A percentile compares a stretch with the other conserved stretches of the same genome.
Conservation (phyloP, 306 rosid species). For the Fagus crenata region DNA sequence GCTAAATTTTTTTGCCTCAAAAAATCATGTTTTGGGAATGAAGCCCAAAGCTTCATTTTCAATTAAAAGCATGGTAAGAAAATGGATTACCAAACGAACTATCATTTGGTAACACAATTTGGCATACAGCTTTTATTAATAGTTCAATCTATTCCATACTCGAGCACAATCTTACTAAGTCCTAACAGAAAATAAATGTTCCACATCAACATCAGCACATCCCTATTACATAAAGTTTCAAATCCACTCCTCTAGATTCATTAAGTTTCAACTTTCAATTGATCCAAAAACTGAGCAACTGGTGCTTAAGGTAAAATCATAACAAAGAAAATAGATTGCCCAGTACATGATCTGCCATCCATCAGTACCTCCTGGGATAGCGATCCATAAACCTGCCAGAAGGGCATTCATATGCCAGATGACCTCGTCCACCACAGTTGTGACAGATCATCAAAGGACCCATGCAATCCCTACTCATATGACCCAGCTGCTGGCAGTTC, state of each 20-base stretch:
- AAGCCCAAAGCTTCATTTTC: too few relatives aligned
- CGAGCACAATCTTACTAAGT: slow-evolving; percentile 28
- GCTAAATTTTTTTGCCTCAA: too few relatives aligned
- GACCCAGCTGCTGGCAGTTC: slow-evolving; percentile 92
- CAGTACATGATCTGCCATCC: slow-evolving; percentile 22
- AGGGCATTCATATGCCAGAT: slow-evolving; percentile 94
- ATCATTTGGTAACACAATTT: not conserved
- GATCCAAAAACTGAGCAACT: slow-evolving; percentile 1
- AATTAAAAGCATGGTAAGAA: not conserved
- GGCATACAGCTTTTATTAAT: not conserved
- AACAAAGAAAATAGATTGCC: slow-evolving; percentile 15
- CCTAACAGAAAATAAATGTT: slow-evolving; percentile 14
- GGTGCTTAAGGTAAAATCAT: slow-evolving; percentile 11
- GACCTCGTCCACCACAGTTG: slow-evolving; percentile 98
- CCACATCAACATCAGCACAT: slow-evolving; percentile 26
- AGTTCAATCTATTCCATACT: slow-evolving; percentile 28
- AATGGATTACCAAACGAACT: too few relatives aligned
- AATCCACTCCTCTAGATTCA: slow-evolving; percentile 26
- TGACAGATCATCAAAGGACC: slow-evolving; percentile 95
- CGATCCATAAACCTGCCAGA: slow-evolving; percentile 93
- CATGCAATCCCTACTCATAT: slow-evolving; percentile 97
- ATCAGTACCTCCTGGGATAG: slow-evolving; percentile 85
- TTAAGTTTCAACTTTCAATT: slow-evolving; percentile 22
- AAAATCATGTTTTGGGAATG: not conserved
- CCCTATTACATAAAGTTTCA: slow-evolving; percentile 27